phyloP scores from a whole-genome alignment of 108 stramenopile genomes.

The Cyclotella distinguenda region DNA sequence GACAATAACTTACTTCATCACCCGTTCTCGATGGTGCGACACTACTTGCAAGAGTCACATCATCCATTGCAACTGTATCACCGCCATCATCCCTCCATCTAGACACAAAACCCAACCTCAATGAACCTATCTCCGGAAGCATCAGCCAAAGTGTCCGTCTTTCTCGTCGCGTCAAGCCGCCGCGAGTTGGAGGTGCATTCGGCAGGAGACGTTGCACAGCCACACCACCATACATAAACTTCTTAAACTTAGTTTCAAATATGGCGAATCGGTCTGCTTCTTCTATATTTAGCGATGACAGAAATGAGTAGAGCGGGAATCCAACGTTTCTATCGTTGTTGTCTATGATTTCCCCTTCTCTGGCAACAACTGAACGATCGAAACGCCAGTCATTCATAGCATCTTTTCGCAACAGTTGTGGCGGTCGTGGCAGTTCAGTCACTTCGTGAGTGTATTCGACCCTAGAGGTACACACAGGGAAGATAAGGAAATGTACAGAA shows the following conservation, averaged over 20 bases:
- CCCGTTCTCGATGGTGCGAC: conserved; percentile 27
- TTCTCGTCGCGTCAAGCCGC: conserved; percentile 55
- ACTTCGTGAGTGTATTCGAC: conserved; percentile 79
- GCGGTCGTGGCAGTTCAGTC: conserved; percentile 64
- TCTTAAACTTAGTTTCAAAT: conserved; percentile 73
- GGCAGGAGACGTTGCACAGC: conserved; percentile 66
- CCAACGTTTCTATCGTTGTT: conserved; percentile 25
- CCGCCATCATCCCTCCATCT: conserved; percentile 44
- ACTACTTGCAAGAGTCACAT: conserved; percentile 35
- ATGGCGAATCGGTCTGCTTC: conserved; percentile 52
- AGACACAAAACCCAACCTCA: conserved; percentile 78
- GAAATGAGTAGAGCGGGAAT: conserved; percentile 36
- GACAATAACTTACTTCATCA: conserved; percentile 31
- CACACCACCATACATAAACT: conserved; percentile 81
- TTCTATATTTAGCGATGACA: conserved; percentile 41
- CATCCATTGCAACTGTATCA: conserved; percentile 33
- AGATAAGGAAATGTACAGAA: neutral
- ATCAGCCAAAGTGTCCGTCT: conserved; percentile 79
- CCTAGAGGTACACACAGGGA: neutral
- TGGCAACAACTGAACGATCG: conserved; percentile 35
- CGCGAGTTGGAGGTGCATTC: conserved; percentile 33
- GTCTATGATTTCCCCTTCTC: conserved; percentile 33
- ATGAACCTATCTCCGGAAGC: conserved; percentile 68
- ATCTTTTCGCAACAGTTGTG: conserved; percentile 52
- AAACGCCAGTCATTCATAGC: conserved; percentile 58